Evolutionary conservation across 2,329 filamentous ascomycete species (phyloP).

Genomic region (Sordariomycetes sp.): DNA sequence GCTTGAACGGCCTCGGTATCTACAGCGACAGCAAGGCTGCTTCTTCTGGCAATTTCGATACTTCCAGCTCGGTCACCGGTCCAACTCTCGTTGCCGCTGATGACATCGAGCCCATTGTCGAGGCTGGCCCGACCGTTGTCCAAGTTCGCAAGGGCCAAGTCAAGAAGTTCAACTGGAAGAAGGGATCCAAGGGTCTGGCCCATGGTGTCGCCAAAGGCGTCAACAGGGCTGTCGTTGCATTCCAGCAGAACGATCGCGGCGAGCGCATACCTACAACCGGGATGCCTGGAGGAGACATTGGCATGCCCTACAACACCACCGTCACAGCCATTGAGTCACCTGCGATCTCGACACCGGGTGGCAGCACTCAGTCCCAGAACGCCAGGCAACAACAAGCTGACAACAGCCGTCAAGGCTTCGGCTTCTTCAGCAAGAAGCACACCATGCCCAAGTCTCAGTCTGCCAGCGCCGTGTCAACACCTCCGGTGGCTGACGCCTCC

Average conservation of each 20-base stretch:
- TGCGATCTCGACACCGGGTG: conserved; percentile 14
- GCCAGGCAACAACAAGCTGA: conserved; percentile 19
- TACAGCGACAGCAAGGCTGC: conserved; percentile 43
- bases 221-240: conserved; percentile 79
- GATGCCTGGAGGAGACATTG: conserved; percentile 53
- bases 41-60: conserved; percentile 42
- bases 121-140: conserved; percentile 80
- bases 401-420: conserved; percentile 50
- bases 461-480: conserved; percentile 26
- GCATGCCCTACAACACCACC: conserved; percentile 63
- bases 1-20: conserved; percentile 47
- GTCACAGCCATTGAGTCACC: conserved; percentile 44
- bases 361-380: conserved; percentile 7
- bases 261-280: conserved; percentile 42
- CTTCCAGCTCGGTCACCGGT: conserved; percentile 44
- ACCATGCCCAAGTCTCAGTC: conserved; percentile 43
- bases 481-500: conserved; percentile 39
- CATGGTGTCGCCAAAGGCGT: conserved; percentile 92
- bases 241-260: conserved; percentile 51
- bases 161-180: conserved; percentile 99
- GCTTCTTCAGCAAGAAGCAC: conserved; percentile 57
- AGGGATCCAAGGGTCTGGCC: conserved; percentile 84
- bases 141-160: conserved; percentile 90
- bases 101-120: conserved; percentile 54
- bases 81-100: conserved; percentile 47